Conservation (phyloP, 2,329 filamentous ascomycete genomes). For the Beauveria sp. region DNA sequence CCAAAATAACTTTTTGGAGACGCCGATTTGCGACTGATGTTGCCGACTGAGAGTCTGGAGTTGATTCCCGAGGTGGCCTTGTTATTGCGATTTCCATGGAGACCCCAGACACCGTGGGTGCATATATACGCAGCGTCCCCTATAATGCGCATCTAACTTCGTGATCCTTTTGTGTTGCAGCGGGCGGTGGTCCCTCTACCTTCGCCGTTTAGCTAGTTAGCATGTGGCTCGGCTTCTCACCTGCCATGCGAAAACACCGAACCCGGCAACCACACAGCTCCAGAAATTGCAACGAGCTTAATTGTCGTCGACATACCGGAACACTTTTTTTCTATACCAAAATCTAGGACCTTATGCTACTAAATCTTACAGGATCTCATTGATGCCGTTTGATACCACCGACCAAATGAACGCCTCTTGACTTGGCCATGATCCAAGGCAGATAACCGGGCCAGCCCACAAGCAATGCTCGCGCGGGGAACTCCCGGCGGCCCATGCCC, state of each 20-base stretch:
- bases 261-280: neutral
- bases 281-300: neutral
- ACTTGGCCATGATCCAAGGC: neutral
- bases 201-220: neutral
- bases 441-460: neutral
- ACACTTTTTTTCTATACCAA: neutral
- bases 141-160: too few species aligned
- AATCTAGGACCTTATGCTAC: neutral
- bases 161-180: too few species aligned
- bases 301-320: neutral
- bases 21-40: neutral
- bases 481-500: slow-evolving; percentile 6
- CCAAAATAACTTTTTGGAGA: neutral
- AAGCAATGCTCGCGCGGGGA: neutral
- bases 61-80: neutral
- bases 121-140: neutral
- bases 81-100: neutral
- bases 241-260: neutral
- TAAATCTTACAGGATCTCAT: neutral
- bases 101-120: neutral
- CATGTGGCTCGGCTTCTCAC: slow-evolving; percentile 1
- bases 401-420: neutral
- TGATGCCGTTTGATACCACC: neutral
- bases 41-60: neutral
- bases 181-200: neutral